Percentiles rank a stretch among this genome's conserved stretches.
These are phyloP conservation scores for Dryas alaskensis DNA, from an alignment of 306 rosid species.

Conservation along the genomic window DNA sequence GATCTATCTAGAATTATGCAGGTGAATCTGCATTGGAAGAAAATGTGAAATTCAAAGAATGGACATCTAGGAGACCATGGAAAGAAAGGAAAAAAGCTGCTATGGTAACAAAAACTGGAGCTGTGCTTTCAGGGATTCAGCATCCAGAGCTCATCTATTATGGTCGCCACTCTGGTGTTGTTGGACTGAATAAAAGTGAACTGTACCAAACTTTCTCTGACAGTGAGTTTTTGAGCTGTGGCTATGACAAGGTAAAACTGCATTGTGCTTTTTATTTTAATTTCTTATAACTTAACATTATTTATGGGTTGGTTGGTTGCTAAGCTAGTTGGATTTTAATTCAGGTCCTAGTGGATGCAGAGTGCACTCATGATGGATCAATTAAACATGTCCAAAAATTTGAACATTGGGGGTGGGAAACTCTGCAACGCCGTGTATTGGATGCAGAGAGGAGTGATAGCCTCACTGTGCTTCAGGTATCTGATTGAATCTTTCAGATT, in stretches of 20 bases:
- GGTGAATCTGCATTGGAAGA: constrained; percentile 49
- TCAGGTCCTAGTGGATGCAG: constrained; percentile 96
- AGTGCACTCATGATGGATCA: constrained; percentile 98
- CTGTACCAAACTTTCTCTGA: constrained; percentile 43
- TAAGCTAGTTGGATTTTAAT: constrained; percentile 25
- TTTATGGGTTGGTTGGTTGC: constrained; percentile 11
- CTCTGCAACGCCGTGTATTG: constrained; percentile 72
- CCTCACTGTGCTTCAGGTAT: constrained; percentile 73
- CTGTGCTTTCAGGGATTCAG: constrained; percentile 36
- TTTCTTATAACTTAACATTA: neutral
- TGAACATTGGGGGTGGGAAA: constrained; percentile 92
- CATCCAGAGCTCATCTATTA: constrained; percentile 82
- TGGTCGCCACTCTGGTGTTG: constrained; percentile 70
- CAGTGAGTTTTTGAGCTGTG: constrained; percentile 43
- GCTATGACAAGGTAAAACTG: constrained; percentile 73
- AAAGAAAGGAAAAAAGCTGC: constrained; percentile 70
- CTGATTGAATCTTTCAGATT: constrained; percentile 14
- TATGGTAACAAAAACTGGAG: constrained; percentile 34
- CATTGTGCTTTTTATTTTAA: neutral
- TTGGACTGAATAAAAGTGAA: constrained; percentile 62
- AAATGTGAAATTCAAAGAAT: constrained; percentile 55
- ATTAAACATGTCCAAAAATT: constrained; percentile 84
- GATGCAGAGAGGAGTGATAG: constrained; percentile 80
- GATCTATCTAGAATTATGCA: constrained; percentile 59
- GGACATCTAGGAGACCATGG: constrained; percentile 86